Evolutionary conservation across 2,329 filamentous ascomycete species (phyloP), one percentile per base, ranked within the genome.

Genomic region (Ceratocystiopsis minuta): DNA sequence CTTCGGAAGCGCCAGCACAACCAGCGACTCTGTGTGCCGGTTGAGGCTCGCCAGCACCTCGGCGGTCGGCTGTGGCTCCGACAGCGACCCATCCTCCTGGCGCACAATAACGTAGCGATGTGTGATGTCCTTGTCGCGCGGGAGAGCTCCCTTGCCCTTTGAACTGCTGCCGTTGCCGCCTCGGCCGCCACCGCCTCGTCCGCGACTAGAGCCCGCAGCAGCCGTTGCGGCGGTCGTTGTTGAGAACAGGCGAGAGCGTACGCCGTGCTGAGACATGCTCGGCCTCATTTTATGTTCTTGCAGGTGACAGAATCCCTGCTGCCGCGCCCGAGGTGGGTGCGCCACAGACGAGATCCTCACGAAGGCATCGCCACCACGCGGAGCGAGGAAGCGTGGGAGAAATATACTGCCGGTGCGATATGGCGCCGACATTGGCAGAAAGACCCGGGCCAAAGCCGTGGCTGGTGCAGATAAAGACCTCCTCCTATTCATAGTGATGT

Each of bases 371-470:
- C 9, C 24, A 28, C 24, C 24, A 10, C 24, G 24, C 24, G 24
- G 24, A 10, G 24, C 24, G 24, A 28, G 24, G 7, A 28, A 28
- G 24, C 24, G 24, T 28, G 24, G 24, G 24, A 28, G 24, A 28
- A 28, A 10, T 9, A 28, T 28, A 10, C 9, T 28, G 24, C 24
- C 24, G 24, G 24, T 10, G 24, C 24, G 24, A 28, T 28, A 9
- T 28, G 24, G 24, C 24, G 24, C 9, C 9, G 34, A 15, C 39
- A 7, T 18, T 6, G 43, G n/a, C 7, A 34, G n/a, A 20, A 71
- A 67, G 38, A 68, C 62, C 41, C 60, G 57, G 37, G 63, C 60
- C 6, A 72, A 60, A 46, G 65, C 64, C 33, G 57, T 50, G n/a
- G 61, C 60, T 40, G 65, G 60, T 48, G 59, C 63, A 52, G 61